A percentile compares a stretch with the other conserved stretches of the same genome.
These are phyloP conservation scores for Russula dissimulans DNA, from an alignment of 768 basidiomycete species.

Conservation along the genomic window DNA sequence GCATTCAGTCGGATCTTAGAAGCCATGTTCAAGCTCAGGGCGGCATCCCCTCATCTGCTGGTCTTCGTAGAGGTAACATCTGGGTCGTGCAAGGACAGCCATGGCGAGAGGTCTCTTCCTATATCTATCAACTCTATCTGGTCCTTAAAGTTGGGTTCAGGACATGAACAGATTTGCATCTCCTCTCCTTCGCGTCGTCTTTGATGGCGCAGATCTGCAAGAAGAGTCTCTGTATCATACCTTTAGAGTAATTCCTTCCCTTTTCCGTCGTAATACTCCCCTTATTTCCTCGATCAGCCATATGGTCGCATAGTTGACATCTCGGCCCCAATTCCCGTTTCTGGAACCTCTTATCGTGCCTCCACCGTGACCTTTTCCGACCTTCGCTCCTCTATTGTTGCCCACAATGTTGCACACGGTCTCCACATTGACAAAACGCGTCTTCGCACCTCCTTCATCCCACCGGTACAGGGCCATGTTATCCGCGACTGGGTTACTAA, in stretches of 20 bases:
- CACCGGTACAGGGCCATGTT: conserved; percentile 54
- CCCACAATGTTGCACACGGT: conserved; percentile 76
- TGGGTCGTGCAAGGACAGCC: conserved; percentile 75
- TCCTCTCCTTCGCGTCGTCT: conserved; percentile 60
- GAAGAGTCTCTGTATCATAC: conserved; percentile 74
- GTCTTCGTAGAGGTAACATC: conserved; percentile 39
- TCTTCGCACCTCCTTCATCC: conserved; percentile 50
- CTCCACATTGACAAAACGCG: conserved; percentile 33
- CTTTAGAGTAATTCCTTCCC: conserved; percentile 48
- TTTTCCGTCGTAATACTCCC: not conserved
- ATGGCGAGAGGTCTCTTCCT: conserved; percentile 58
- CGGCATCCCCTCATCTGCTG: conserved; percentile 56
- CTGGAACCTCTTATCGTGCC: conserved; percentile 58
- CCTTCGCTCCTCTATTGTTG: conserved; percentile 63
- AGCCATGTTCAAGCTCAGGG: conserved; percentile 39
- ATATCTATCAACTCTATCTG: not conserved
- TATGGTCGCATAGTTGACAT: conserved; percentile 76
- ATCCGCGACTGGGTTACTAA: conserved; percentile 71
- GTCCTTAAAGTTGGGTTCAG: conserved; percentile 30
- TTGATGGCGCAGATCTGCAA: conserved; percentile 81
- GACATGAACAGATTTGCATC: conserved; percentile 83
- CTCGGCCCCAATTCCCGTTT: conserved; percentile 45
- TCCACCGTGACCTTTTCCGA: conserved; percentile 54
- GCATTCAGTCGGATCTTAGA: conserved; percentile 42
- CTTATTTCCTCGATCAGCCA: conserved; percentile 37